phyloP scores from a whole-genome alignment of 2,329 filamentous ascomycete species.

The Ophiocordyceps camponoti-rufipedis region DNA sequence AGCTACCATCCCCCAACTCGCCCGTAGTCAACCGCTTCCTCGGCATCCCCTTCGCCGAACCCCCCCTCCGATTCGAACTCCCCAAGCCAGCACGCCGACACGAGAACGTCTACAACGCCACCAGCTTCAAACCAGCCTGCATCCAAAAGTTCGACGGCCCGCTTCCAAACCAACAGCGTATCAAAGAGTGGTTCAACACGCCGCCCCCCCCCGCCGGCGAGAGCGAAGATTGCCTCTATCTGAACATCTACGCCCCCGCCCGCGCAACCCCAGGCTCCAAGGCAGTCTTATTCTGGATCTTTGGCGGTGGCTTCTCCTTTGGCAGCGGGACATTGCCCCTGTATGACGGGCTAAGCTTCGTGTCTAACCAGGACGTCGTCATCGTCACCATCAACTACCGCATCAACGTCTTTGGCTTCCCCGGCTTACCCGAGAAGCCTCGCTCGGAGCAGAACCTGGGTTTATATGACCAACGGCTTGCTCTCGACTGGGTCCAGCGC shows the following conservation, averaged over 20 bases:
- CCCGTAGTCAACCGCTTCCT: slow-evolving; percentile 10
- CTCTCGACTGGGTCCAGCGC: slow-evolving; percentile 40
- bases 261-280: slow-evolving; percentile 10
- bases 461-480: slow-evolving; percentile 30
- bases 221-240: slow-evolving; percentile 15
- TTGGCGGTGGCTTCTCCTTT: slow-evolving; percentile 19
- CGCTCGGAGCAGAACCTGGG: slow-evolving; percentile 1
- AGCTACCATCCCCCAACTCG: neutral
- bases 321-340: slow-evolving; percentile 16
- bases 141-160: slow-evolving; percentile 7
- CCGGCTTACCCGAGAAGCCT: slow-evolving; percentile 5
- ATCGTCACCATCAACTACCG: slow-evolving; percentile 28
- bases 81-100: slow-evolving; percentile 6
- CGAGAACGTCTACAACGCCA: slow-evolving; percentile 8
- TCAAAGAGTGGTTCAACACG: slow-evolving; percentile 7
- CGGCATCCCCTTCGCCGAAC: slow-evolving; percentile 12
- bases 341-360: slow-evolving; percentile 23
- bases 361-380: slow-evolving; percentile 22
- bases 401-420: slow-evolving; percentile 22
- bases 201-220: slow-evolving; percentile 8
- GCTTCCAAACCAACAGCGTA: slow-evolving; percentile 4
- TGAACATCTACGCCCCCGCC: slow-evolving; percentile 14
- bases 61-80: slow-evolving; percentile 9
- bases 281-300: slow-evolving; percentile 24
- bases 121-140: slow-evolving; percentile 8